Percentiles rank a stretch among this genome's conserved stretches.
Conservation (phyloP, 345 rosid species). For the Eucalyptus marginata region DNA sequence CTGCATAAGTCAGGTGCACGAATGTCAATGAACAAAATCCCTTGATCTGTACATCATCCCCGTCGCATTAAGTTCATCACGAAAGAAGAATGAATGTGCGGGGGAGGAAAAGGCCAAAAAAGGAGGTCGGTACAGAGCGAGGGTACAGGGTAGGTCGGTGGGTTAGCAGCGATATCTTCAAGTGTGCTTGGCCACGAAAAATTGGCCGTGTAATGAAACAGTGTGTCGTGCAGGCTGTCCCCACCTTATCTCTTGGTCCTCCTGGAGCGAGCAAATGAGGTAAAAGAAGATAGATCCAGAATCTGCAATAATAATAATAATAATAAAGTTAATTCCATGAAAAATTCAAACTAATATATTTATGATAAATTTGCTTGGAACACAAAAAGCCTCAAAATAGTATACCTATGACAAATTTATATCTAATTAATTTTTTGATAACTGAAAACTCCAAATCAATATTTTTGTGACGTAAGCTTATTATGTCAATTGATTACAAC, state of each 20-base stretch:
- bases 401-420: too few species aligned
- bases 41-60: background rate
- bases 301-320: background rate
- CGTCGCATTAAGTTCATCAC: background rate
- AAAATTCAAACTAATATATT: too few species aligned
- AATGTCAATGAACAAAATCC: background rate
- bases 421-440: too few species aligned
- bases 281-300: background rate
- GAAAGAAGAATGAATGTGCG: background rate
- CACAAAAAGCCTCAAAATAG: too few species aligned
- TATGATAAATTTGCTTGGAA: too few species aligned
- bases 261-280: background rate
- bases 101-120: background rate
- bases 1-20: background rate
- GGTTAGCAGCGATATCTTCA: background rate
- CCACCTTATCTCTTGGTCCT: background rate
- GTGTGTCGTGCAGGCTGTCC: background rate
- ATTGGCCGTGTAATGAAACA: background rate
- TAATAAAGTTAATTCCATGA: too few species aligned
- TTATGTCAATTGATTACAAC: too few species aligned
- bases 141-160: background rate
- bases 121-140: background rate
- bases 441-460: accelerated
- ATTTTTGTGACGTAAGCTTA: accelerated
- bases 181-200: background rate